phyloP scores from a whole-genome alignment of 2,329 filamentous ascomycete genomes.

The Magnaporthiopsis incrustans region DNA sequence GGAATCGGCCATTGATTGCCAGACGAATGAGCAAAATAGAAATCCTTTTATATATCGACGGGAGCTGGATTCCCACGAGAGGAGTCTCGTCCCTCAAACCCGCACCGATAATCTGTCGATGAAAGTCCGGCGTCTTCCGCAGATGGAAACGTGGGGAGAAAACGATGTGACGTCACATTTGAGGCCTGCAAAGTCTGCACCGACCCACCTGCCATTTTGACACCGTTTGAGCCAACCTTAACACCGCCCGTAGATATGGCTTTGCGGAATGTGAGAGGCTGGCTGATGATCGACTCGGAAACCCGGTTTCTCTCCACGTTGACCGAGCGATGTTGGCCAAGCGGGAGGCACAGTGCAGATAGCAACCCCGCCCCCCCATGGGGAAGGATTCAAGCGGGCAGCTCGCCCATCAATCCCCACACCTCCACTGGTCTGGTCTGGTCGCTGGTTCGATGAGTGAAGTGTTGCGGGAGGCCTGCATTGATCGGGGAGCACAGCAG shows the following conservation, averaged over 20 bases:
- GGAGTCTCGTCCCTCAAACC: not conserved
- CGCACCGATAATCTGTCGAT: not conserved
- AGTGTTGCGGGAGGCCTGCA: too few relatives aligned
- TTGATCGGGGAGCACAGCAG: too few relatives aligned
- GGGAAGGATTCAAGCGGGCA: not conserved
- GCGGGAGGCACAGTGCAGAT: not conserved
- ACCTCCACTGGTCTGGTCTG: not conserved
- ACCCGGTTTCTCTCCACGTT: too few relatives aligned
- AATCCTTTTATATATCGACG: too few relatives aligned
- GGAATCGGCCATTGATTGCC: too few relatives aligned
- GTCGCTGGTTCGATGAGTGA: not conserved
- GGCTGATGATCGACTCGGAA: too few relatives aligned
- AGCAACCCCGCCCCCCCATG: not conserved
- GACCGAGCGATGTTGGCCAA: too few relatives aligned
- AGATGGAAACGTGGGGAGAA: not conserved
- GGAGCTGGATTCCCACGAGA: too few relatives aligned
- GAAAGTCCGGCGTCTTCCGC: not conserved
- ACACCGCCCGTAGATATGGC: too few relatives aligned
- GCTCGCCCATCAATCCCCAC: not conserved
- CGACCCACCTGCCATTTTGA: not conserved
- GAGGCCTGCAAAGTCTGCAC: not conserved
- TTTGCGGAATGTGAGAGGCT: too few relatives aligned
- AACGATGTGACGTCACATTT: not conserved
- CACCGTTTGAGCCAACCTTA: not conserved
- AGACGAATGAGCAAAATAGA: too few relatives aligned